Evolutionary conservation across 2,329 filamentous ascomycete species (phyloP), one percentile per base, ranked within the genome.

Genomic region (Hypoxylon sp.): DNA sequence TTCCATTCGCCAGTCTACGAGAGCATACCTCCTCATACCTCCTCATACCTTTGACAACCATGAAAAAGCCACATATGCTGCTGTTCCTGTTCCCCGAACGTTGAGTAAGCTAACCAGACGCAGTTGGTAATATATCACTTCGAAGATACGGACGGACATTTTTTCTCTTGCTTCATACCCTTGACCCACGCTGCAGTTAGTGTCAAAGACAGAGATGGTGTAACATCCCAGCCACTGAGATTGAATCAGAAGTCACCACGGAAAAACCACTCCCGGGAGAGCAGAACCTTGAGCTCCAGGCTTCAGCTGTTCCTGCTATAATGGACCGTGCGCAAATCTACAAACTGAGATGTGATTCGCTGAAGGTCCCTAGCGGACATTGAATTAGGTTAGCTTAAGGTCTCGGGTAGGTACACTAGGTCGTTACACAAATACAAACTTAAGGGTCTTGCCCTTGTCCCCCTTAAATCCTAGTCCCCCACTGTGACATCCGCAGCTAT

Each of bases 401-500:
- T 51, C 8, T 50, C 50, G 19, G 1, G 27, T 41, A 47, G 12
- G 25, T 47, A 47, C 43, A 25, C 14, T 47, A 47, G 25, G 25
- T 21, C 25, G 45, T 16, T 65, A 57, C 52, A 25, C 52, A 56
- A 29, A 0, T 61, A 61, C 56, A 30, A 12, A 14, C 8, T 47
- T 29, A 47, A 25, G 45, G 45, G 25, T n/a, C 23, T 27, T 11
- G 3, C 45, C 45, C 27, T 21, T 34, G 19, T 57, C 45, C 27
- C 54, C 43, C 21, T 25, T 48, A 34, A 19, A 34, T 27, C n/a
- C 9, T 34, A 8, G 25, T 27, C 52, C 46, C 66, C 39, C 55
- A 66, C 63, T 68, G 66, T 68, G 62, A 63, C 58, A 60, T 62
- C 61, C 58, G 58, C 46, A 45, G 34, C 53, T 37, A 63, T 68